A percentile compares a stretch with the other conserved stretches of the same genome.
Conservation (phyloP, 345 rosid species). For the Rhodomyrtus tomentosa region DNA sequence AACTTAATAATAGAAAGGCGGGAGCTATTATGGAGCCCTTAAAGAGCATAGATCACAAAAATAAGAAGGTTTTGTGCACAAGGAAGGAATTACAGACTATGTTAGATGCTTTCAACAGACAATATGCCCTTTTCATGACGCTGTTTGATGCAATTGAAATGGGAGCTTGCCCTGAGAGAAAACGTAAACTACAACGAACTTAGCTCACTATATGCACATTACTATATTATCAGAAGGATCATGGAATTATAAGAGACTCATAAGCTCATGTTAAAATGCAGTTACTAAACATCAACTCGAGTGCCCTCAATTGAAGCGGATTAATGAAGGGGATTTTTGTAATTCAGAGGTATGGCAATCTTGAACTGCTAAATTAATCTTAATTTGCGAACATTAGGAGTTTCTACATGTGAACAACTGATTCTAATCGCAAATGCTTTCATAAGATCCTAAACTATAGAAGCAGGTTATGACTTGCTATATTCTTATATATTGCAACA, state of each 20-base stretch:
- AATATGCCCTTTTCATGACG: constrained; percentile 14
- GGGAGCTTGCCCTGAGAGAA: constrained; percentile 10
- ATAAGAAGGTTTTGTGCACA: constrained; percentile 11
- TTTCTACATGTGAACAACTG: background rate
- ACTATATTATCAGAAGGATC: background rate
- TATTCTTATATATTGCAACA: background rate
- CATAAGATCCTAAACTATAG: background rate
- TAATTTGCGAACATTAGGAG: background rate
- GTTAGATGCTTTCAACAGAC: constrained; percentile 21
- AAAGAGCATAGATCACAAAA: background rate
- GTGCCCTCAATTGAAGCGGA: constrained; percentile 20
- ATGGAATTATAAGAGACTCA: constrained; percentile 2
- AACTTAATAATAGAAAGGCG: constrained; percentile 14
- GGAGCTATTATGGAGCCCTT: background rate
- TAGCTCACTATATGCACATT: background rate
- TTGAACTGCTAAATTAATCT: background rate
- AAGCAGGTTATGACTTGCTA: background rate
- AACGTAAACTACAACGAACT: constrained; percentile 19
- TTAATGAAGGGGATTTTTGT: constrained; percentile 12
- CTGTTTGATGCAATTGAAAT: constrained; percentile 19
- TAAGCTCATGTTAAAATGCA: constrained; percentile 17
- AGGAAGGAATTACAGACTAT: constrained; percentile 27
- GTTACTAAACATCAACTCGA: constrained; percentile 20
- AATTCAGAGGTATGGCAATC: constrained; percentile 24
- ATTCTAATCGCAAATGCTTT: background rate